Conservation (phyloP, 768 basidiomycete genomes). For the Suillus brevipes region DNA sequence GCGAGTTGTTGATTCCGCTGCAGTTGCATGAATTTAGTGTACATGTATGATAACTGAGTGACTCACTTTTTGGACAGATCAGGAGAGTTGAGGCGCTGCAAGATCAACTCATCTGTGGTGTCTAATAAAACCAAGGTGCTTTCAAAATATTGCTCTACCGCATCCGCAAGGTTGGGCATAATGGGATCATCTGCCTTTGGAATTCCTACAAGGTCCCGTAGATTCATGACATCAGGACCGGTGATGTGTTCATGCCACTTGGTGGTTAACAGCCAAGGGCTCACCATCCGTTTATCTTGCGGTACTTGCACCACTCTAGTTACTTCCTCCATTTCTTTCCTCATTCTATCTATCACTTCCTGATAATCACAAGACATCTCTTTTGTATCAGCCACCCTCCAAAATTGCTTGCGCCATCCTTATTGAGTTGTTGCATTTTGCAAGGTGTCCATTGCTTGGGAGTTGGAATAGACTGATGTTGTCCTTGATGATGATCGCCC, state of each 20-base stretch:
- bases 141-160: constrained; percentile 11
- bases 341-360: no score
- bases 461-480: no score
- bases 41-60: neutral
- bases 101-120: constrained; percentile 9
- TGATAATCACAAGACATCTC: no score
- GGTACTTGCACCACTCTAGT: no score
- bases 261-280: constrained; percentile 10
- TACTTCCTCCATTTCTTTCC: no score
- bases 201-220: neutral
- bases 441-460: no score
- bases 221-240: neutral
- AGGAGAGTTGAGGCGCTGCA: constrained; percentile 12
- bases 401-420: no score
- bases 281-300: constrained; percentile 4
- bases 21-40: neutral
- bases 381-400: rapidly evolving
- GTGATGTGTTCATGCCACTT: constrained; percentile 11
- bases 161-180: neutral
- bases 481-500: no score
- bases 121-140: neutral
- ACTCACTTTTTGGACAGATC: constrained; percentile 13
- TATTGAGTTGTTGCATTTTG: no score
- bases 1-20: constrained; percentile 25
- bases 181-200: neutral